A percentile compares a stretch with the other conserved stretches of the same genome.
Evolutionary conservation across 345 rosid genomes (phyloP).

Genomic region (Murraya paniculata): DNA sequence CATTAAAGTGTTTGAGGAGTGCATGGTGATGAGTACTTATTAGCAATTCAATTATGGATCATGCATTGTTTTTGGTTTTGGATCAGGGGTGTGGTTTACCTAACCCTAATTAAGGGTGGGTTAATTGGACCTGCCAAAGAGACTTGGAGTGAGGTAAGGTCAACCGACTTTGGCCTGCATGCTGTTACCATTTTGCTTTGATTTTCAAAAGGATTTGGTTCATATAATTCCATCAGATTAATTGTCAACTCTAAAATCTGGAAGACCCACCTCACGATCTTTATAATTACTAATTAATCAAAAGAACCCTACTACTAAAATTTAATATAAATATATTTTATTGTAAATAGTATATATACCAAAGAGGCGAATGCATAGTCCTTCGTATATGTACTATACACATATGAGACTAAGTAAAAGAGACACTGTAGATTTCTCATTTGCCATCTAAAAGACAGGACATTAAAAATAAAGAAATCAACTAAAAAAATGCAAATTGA

Average conservation of each 20-base stretch:
- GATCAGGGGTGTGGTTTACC: constrained; percentile 8
- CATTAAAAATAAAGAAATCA: neutral
- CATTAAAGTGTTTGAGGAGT: neutral
- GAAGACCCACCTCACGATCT: constrained; percentile 13
- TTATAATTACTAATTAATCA: neutral
- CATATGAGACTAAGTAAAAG: constrained; percentile 4
- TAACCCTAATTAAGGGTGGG: neutral
- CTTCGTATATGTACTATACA: neutral
- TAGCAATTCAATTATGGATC: neutral
- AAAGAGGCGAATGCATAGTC: neutral
- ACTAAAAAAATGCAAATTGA: neutral
- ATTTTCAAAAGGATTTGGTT: constrained; percentile 10
- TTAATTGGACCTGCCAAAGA: constrained; percentile 3
- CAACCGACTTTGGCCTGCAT: constrained; percentile 22
- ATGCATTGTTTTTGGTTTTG: neutral
- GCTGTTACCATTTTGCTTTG: constrained; percentile 11
- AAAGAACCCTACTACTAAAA: neutral
- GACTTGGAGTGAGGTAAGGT: constrained; percentile 30
- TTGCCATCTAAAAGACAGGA: neutral
- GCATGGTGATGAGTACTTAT: neutral
- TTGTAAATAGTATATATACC: neutral
- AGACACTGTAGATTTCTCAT: neutral
- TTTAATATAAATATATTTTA: neutral
- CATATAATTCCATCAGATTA: constrained; percentile 12
- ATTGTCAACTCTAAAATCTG: constrained; percentile 16